A percentile compares a stretch with the other conserved stretches of the same genome.
phyloP scores from a whole-genome alignment of 305 asterid genomes.

The Lippia alba region DNA sequence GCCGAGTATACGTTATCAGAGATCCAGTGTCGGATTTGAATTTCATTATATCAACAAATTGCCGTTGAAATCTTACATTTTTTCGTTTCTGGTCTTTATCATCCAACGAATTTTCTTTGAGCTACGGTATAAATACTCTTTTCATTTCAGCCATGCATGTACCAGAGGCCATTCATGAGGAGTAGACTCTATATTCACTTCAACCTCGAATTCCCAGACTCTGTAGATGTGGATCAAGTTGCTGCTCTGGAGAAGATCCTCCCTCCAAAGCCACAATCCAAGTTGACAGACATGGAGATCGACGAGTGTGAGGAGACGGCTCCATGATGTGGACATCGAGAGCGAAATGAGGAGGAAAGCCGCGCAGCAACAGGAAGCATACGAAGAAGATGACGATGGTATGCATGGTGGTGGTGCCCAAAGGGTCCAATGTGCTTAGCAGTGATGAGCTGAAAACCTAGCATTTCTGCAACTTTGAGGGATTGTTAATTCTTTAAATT shows the following conservation, averaged over 20 bases:
- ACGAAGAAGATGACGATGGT: slow-evolving; percentile 59
- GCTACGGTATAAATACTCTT: background rate
- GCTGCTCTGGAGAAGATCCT: slow-evolving; percentile 43
- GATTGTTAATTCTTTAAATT: too few species aligned
- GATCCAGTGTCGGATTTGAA: background rate
- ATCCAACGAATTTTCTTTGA: background rate
- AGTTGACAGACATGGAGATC: slow-evolving; percentile 56
- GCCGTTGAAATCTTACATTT: background rate
- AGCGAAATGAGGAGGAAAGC: slow-evolving; percentile 72
- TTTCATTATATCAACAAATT: background rate
- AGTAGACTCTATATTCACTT: slow-evolving; percentile 63
- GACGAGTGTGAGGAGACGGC: slow-evolving; percentile 75
- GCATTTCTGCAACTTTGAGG: too few species aligned
- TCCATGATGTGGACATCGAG: slow-evolving; percentile 69
- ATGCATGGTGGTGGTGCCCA: slow-evolving; percentile 60
- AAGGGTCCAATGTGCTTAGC: slow-evolving; percentile 69
- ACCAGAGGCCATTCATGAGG: slow-evolving; percentile 62
- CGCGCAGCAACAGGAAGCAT: slow-evolving; percentile 58
- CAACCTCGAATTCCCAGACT: slow-evolving; percentile 58
- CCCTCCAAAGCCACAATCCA: slow-evolving; percentile 43
- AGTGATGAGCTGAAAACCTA: too few species aligned
- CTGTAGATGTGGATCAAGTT: slow-evolving; percentile 47
- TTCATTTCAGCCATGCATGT: too few species aligned
- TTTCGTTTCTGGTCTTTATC: background rate
- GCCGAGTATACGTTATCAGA: background rate